phyloP scores from a whole-genome alignment of 116 monocot genomes.

The Phalaenopsis hybrid region DNA sequence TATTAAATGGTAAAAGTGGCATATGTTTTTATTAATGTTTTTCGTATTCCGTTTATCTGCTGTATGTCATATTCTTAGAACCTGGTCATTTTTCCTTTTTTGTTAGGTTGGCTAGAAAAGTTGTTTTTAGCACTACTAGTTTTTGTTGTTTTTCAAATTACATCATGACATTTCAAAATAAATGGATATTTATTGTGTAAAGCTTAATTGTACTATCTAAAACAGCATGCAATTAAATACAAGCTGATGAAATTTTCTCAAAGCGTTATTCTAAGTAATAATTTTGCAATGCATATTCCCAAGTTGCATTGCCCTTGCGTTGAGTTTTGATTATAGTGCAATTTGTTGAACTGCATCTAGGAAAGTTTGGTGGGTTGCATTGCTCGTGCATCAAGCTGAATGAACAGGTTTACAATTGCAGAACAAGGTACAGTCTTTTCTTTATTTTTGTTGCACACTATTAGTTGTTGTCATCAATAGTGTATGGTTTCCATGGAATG shows the following conservation, averaged over 20 bases:
- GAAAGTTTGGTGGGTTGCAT: constrained; percentile 5
- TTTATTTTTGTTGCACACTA: neutral
- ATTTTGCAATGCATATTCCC: neutral
- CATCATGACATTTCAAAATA: too few relatives aligned
- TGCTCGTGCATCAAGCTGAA: constrained; percentile 11
- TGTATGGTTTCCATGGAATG: neutral
- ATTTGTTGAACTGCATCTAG: constrained; percentile 12
- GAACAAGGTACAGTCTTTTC: constrained; percentile 13
- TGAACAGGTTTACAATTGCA: neutral
- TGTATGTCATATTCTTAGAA: too few relatives aligned
- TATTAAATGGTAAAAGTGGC: too few relatives aligned
- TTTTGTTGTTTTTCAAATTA: too few relatives aligned
- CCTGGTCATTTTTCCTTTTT: too few relatives aligned
- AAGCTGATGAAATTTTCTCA: neutral
- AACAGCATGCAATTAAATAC: neutral
- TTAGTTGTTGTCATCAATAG: neutral
- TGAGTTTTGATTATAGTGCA: constrained; percentile 3
- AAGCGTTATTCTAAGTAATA: neutral
- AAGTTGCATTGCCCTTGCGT: neutral
- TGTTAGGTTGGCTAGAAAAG: too few relatives aligned
- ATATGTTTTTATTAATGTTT: too few relatives aligned
- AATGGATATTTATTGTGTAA: too few relatives aligned
- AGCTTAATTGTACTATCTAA: neutral
- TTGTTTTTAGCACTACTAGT: too few relatives aligned
- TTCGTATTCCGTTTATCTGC: too few relatives aligned